phyloP scores from a whole-genome alignment of 2,329 filamentous ascomycete genomes.

The Biscogniauxia mediterranea region DNA sequence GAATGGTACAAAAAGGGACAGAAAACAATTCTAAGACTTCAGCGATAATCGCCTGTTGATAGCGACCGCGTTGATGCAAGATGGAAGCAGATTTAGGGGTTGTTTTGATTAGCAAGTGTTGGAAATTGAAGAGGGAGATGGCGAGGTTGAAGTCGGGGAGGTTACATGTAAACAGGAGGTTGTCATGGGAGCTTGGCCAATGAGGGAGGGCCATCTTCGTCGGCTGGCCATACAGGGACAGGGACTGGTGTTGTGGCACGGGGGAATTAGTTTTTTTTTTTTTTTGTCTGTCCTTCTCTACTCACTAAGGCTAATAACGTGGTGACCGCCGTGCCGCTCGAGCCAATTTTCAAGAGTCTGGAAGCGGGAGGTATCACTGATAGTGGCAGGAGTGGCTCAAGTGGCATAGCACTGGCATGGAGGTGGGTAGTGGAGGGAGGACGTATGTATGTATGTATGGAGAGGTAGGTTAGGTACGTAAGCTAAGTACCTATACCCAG shows the following conservation, averaged over 20 bases:
- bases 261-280: conserved; percentile 5
- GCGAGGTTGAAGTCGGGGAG: conserved; percentile 15
- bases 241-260: conserved; percentile 12
- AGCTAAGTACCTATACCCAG: background rate
- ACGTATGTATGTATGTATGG: background rate
- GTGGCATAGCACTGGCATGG: background rate
- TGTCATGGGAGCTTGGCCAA: conserved; percentile 13
- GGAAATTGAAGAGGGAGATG: conserved; percentile 9
- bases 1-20: background rate
- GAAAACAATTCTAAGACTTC: conserved; percentile 5
- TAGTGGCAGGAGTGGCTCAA: background rate
- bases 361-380: background rate
- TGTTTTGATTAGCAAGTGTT: conserved; percentile 4
- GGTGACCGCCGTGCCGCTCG: conserved; percentile 4
- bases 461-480: background rate
- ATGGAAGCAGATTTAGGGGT: background rate
- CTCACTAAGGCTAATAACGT: conserved; percentile 16
- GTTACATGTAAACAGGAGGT: conserved; percentile 22
- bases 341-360: conserved; percentile 18
- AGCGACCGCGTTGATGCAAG: background rate
- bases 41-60: background rate
- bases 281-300: conserved; percentile 4
- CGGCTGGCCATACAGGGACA: conserved; percentile 7
- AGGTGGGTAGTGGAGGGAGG: background rate
- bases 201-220: background rate